phyloP scores from a whole-genome alignment of 2,329 filamentous ascomycete species.

The Helminthosporium solani region DNA sequence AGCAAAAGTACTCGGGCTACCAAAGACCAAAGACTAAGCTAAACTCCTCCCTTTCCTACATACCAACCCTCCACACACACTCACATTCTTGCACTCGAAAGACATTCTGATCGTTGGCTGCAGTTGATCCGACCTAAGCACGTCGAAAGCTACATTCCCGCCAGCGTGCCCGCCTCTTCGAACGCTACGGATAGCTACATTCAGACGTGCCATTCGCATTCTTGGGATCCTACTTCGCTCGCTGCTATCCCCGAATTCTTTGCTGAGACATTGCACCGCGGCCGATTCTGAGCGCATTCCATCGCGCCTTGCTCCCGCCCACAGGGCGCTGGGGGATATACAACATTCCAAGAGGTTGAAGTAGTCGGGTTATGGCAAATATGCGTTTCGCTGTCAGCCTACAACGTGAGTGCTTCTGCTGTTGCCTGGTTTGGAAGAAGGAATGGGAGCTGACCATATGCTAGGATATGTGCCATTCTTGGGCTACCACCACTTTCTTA shows the following conservation, averaged over 20 bases:
- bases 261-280: conserved; percentile 13
- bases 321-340: conserved; percentile 40
- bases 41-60: conserved; percentile 31
- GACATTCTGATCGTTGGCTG: conserved; percentile 34
- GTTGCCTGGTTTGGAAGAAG: not conserved
- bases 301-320: conserved; percentile 39
- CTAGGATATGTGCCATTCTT: conserved; percentile 61
- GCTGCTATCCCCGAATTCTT: conserved; percentile 21
- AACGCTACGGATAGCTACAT: conserved; percentile 16
- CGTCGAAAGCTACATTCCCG: conserved; percentile 30
- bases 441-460: conserved; percentile 24
- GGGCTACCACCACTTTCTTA: conserved; percentile 82
- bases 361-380: conserved; percentile 46
- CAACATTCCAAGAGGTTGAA: conserved; percentile 22
- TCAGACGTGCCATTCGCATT: conserved; percentile 17
- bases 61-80: conserved; percentile 20
- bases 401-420: conserved; percentile 43
- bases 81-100: conserved; percentile 21
- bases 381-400: conserved; percentile 54
- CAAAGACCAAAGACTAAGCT: conserved; percentile 31
- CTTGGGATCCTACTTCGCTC: conserved; percentile 24
- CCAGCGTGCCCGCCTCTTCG: conserved; percentile 17
- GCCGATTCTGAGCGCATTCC: conserved; percentile 35
- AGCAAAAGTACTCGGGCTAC: conserved; percentile 35
- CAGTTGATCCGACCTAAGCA: conserved; percentile 34